Evolutionary conservation across 2,329 filamentous ascomycete genomes (phyloP).

Genomic region (Microthyrium microscopicum): DNA sequence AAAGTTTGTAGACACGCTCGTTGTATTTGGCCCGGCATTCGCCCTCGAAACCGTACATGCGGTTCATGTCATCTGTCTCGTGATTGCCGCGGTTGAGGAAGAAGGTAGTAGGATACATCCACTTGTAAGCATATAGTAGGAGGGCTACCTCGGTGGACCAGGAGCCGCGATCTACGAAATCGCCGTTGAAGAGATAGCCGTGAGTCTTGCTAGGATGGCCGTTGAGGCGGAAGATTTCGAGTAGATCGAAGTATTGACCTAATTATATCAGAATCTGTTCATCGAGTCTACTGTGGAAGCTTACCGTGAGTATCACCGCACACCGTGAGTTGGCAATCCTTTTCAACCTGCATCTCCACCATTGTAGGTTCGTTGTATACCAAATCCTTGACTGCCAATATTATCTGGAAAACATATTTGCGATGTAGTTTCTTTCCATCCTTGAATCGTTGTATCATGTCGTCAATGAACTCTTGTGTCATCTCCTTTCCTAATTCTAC

Average conservation of each 20-base stretch:
- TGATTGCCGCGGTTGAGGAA: conserved; percentile 97
- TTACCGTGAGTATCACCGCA: conserved; percentile 97
- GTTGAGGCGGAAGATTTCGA: conserved; percentile 89
- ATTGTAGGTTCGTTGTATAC: conserved; percentile 89
- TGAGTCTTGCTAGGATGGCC: conserved; percentile 73
- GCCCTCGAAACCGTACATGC: conserved; percentile 94
- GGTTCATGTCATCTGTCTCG: conserved; percentile 98
- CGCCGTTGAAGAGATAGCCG: conserved; percentile 93
- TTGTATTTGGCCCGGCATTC: conserved; percentile 95
- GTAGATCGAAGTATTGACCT: conserved; percentile 94
- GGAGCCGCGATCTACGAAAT: conserved; percentile 93
- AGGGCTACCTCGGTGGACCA: conserved; percentile 98
- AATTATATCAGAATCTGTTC: conserved; percentile 25
- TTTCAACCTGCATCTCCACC: conserved; percentile 75
- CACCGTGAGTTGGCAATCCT: conserved; percentile 70
- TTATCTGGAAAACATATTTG: conserved; percentile 96
- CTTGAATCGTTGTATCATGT: conserved; percentile 95
- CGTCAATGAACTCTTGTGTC: conserved; percentile 92
- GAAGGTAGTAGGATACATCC: conserved; percentile 72
- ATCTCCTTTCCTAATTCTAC: conserved; percentile 47
- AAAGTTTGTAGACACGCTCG: conserved; percentile 87
- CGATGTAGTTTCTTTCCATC: conserved; percentile 84
- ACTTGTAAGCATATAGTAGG: conserved; percentile 90
- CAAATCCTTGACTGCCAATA: conserved; percentile 75
- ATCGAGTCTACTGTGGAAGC: conserved; percentile 31